Conservation (phyloP, 371 early-diverging fungal genomes). For the Thermomucor indicae-seudaticae region DNA sequence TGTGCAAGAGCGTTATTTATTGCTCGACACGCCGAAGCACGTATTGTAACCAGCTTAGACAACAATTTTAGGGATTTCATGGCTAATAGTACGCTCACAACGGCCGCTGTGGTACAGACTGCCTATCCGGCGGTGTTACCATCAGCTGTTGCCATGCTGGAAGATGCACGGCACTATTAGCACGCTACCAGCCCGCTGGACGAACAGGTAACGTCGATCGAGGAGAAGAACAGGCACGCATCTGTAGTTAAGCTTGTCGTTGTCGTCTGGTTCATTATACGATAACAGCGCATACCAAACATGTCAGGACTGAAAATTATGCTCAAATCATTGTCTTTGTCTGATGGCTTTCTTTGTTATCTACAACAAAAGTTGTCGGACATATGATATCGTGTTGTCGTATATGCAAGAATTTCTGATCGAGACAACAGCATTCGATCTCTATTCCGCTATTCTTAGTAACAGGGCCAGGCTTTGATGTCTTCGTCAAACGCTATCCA, state of each 20-base stretch:
- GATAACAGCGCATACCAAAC: constrained; percentile 60
- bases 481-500: constrained; percentile 65
- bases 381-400: constrained; percentile 8
- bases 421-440: neutral
- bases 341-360: constrained; percentile 1
- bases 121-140: constrained; percentile 61
- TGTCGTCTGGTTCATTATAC: no score
- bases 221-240: no score
- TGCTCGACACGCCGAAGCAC: constrained; percentile 77
- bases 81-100: constrained; percentile 73
- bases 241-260: no score
- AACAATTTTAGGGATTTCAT: constrained; percentile 75
- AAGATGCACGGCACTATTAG: constrained; percentile 3
- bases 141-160: constrained; percentile 67
- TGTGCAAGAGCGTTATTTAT: constrained; percentile 68
- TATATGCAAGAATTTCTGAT: neutral
- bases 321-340: constrained; percentile 1
- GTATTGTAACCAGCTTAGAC: constrained; percentile 81
- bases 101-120: constrained; percentile 66
- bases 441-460: constrained; percentile 31
- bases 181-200: constrained; percentile 15
- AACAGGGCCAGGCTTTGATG: constrained; percentile 58
- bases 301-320: constrained; percentile 59
- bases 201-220: constrained; percentile 22
- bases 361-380: constrained; percentile 21